Evolutionary conservation across 441 rosid species (phyloP).

Genomic region (Metrosideros polymorpha): DNA sequence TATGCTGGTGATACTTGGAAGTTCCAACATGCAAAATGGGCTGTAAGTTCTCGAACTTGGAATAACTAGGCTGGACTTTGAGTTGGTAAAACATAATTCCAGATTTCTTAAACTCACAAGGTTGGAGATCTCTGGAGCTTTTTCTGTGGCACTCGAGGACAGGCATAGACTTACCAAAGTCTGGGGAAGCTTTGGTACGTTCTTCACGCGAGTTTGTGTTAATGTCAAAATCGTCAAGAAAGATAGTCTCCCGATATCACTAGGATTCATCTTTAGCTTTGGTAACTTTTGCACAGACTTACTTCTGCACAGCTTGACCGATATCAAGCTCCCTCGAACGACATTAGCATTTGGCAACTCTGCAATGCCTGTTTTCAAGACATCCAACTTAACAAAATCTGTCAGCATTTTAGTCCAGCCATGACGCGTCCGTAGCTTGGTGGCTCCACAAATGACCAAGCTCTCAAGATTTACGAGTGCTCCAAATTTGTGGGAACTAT

Average conservation of each 20-base stretch:
- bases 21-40: background rate
- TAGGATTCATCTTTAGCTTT: background rate
- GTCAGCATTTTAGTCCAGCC: background rate
- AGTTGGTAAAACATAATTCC: background rate
- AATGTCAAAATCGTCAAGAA: background rate
- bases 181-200: background rate
- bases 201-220: accelerated
- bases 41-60: too few species aligned
- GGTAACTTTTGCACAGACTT: background rate
- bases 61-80: too few species aligned
- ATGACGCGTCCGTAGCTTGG: background rate
- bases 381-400: background rate
- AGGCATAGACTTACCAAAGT: background rate
- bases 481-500: accelerated
- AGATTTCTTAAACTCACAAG: background rate
- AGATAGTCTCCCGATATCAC: background rate
- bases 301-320: too few species aligned
- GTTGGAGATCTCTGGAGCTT: background rate
- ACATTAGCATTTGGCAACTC: background rate
- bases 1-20: accelerated
- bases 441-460: background rate
- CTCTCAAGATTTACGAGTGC: background rate
- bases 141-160: background rate
- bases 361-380: background rate
- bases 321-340: background rate